Evolutionary conservation across 2,329 filamentous ascomycete species (phyloP).

Genomic region (Cytospora chrysosperma): DNA sequence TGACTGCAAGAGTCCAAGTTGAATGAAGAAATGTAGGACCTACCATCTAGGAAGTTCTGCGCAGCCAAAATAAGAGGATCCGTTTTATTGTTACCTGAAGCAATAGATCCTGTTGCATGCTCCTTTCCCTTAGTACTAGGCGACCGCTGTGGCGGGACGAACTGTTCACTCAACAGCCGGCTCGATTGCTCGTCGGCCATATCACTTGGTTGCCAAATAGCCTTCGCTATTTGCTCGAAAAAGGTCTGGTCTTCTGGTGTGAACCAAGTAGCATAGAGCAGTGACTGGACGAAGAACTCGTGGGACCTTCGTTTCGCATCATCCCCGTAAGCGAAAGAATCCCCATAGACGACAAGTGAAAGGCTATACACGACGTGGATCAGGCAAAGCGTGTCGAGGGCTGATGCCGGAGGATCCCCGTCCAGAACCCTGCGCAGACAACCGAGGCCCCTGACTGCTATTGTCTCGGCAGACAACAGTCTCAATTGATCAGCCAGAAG

Average conservation of each 20-base stretch:
- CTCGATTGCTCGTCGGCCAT: conserved; percentile 34
- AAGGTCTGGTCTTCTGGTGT: conserved; percentile 35
- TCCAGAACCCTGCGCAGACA: conserved; percentile 41
- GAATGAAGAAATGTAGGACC: conserved; percentile 20
- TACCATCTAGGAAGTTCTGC: conserved; percentile 53
- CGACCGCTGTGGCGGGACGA: conserved; percentile 26
- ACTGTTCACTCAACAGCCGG: conserved; percentile 28
- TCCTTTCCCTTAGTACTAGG: conserved; percentile 45
- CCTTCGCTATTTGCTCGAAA: conserved; percentile 45
- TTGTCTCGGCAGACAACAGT: conserved; percentile 37
- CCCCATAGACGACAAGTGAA: conserved; percentile 41
- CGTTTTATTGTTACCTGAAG: conserved; percentile 14
- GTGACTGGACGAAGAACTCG: conserved; percentile 47
- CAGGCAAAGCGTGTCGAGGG: conserved; percentile 50
- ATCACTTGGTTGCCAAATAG: conserved; percentile 49
- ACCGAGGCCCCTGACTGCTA: conserved; percentile 44
- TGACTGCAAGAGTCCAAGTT: not conserved
- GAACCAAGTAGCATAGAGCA: conserved; percentile 45
- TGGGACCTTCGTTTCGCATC: conserved; percentile 37
- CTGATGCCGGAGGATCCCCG: conserved; percentile 37
- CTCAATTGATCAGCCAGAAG: conserved; percentile 42
- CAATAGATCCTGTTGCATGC: conserved; percentile 28
- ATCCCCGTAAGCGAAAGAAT: conserved; percentile 36
- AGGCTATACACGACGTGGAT: conserved; percentile 53
- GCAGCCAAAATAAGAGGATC: conserved; percentile 44